Percentiles rank a stretch among this genome's conserved stretches.
phyloP scores from a whole-genome alignment of 2,329 filamentous ascomycete genomes.

The Ascochyta fabae region DNA sequence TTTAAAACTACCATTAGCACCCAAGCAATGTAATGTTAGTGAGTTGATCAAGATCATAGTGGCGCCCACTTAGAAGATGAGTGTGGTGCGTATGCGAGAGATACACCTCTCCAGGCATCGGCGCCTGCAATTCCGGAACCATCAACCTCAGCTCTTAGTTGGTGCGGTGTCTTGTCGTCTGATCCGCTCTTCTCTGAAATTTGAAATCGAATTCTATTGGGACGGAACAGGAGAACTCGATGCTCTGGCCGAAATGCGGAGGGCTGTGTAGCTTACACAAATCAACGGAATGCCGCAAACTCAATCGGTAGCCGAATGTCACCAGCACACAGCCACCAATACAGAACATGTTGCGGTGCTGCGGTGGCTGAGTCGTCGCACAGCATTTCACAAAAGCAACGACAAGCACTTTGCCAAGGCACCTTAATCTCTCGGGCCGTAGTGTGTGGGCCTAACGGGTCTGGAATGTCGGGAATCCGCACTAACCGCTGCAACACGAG shows the following conservation, averaged over 20 bases:
- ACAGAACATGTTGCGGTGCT: background rate
- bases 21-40: too few relatives aligned
- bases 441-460: constrained; percentile 2
- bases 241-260: background rate
- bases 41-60: too few relatives aligned
- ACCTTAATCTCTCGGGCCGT: constrained; percentile 12
- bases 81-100: too few relatives aligned
- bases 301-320: background rate
- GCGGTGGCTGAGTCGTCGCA: constrained; percentile 10
- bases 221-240: background rate
- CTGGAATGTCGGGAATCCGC: constrained; percentile 8
- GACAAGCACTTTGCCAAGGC: constrained; percentile 15
- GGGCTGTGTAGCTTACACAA: background rate
- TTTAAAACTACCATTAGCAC: too few relatives aligned
- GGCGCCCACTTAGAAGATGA: too few relatives aligned
- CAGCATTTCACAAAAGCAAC: background rate
- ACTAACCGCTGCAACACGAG: constrained; percentile 14
- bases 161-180: too few relatives aligned
- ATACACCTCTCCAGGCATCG: too few relatives aligned
- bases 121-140: too few relatives aligned
- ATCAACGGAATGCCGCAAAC: background rate
- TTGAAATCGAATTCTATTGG: too few relatives aligned
- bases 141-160: too few relatives aligned
- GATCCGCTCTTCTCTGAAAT: too few relatives aligned
- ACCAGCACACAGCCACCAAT: constrained; percentile 2